Evolutionary conservation across 768 basidiomycete species (phyloP).

Genomic region (Rhodotorula toruloides): DNA sequence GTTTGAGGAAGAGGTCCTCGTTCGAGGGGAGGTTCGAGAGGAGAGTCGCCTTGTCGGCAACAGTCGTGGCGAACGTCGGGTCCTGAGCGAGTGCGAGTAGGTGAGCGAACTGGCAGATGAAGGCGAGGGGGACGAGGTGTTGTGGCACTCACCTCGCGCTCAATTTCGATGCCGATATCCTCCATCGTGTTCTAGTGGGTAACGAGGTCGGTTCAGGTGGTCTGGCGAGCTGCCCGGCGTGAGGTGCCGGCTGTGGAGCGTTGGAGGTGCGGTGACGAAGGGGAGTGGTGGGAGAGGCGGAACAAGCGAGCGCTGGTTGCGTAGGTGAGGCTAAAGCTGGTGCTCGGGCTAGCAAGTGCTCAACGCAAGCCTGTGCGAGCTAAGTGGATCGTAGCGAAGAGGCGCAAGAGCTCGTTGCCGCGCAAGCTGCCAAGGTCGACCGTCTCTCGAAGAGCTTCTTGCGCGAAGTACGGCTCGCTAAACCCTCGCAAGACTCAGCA

Average conservation of each 20-base stretch:
- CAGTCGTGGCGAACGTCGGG: conserved; percentile 35
- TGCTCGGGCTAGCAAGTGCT: neutral
- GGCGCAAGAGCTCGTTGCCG: no score
- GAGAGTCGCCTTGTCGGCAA: conserved; percentile 25
- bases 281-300: neutral
- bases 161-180: conserved; percentile 35
- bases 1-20: conserved; percentile 93
- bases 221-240: no score
- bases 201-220: neutral
- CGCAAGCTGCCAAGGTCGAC: no score
- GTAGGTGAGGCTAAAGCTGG: neutral
- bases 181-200: conserved; percentile 8
- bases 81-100: conserved; percentile 12
- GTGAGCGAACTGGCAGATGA: neutral
- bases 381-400: no score
- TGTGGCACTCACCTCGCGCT: conserved; percentile 23
- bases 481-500: no score
- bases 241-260: neutral
- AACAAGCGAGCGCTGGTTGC: neutral
- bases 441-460: no score
- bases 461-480: no score
- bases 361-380: no score
- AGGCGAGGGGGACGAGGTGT: neutral
- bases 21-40: conserved; percentile 25
- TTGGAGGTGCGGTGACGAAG: neutral